Conservation (phyloP, 306 rosid species). For the Mimosa bimucronata region DNA sequence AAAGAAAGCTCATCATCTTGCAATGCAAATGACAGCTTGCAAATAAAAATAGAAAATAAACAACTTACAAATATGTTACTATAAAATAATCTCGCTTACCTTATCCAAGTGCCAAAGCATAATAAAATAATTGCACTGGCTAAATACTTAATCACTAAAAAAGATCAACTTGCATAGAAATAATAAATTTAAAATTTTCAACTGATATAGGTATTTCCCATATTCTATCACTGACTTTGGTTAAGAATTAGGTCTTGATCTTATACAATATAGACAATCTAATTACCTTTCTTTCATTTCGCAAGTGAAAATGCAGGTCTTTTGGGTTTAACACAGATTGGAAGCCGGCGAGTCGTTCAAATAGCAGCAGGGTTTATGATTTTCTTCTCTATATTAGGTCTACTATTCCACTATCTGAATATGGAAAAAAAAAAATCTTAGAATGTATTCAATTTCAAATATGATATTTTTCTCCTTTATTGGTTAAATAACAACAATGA, state of each 20-base stretch:
- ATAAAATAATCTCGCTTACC: too few relatives aligned
- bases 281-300: conserved; percentile 32
- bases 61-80: too few relatives aligned
- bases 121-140: too few relatives aligned
- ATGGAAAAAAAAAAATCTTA: not conserved
- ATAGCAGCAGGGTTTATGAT: conserved; percentile 83
- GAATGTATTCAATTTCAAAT: too few relatives aligned
- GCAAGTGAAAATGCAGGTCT: conserved; percentile 92
- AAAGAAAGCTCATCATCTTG: too few relatives aligned
- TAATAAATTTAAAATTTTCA: too few relatives aligned
- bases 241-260: conserved; percentile 13
- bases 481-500: conserved; percentile 19
- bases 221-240: not conserved
- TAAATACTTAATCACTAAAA: too few relatives aligned
- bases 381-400: conserved; percentile 86
- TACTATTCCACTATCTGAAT: not conserved
- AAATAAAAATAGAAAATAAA: too few relatives aligned
- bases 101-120: too few relatives aligned
- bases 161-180: too few relatives aligned
- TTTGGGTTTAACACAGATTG: conserved; percentile 78
- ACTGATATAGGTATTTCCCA: too few relatives aligned
- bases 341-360: conserved; percentile 84
- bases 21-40: too few relatives aligned
- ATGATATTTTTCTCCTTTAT: conserved; percentile 1
- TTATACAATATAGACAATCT: conserved; percentile 16